Conservation (phyloP, 257 asterid genomes). For the Rauvolfia tetraphylla region DNA sequence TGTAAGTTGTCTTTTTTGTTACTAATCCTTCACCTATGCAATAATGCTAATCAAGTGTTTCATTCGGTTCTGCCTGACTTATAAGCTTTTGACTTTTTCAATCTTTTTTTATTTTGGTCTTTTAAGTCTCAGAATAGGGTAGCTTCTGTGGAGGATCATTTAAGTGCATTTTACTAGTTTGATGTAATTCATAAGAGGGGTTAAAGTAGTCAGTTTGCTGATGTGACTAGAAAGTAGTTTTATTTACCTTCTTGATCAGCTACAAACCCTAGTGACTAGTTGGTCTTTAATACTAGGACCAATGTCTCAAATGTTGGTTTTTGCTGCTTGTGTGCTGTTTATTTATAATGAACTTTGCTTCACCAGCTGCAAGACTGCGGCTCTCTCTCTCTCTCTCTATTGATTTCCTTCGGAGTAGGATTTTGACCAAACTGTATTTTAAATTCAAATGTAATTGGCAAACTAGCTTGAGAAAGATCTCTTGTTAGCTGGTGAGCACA, state of each 20-base stretch:
- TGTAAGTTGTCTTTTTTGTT: conserved; percentile 39
- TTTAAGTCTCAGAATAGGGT: background rate
- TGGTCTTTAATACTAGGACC: background rate
- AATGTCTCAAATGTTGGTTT: background rate
- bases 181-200: background rate
- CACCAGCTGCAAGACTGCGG: background rate
- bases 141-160: background rate
- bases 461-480: background rate
- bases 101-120: background rate
- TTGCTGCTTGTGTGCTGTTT: background rate
- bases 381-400: background rate
- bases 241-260: background rate
- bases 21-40: background rate
- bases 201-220: background rate
- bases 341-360: background rate
- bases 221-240: background rate
- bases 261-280: background rate
- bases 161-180: background rate
- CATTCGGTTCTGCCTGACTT: background rate
- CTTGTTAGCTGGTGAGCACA: background rate
- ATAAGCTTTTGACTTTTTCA: background rate
- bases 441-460: background rate
- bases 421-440: background rate
- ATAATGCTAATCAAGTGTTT: background rate
- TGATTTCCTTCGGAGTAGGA: background rate